Base-by-base conservation (phyloP, 257 asterid genomes). In the Solanum corneliomulleri region DNA sequence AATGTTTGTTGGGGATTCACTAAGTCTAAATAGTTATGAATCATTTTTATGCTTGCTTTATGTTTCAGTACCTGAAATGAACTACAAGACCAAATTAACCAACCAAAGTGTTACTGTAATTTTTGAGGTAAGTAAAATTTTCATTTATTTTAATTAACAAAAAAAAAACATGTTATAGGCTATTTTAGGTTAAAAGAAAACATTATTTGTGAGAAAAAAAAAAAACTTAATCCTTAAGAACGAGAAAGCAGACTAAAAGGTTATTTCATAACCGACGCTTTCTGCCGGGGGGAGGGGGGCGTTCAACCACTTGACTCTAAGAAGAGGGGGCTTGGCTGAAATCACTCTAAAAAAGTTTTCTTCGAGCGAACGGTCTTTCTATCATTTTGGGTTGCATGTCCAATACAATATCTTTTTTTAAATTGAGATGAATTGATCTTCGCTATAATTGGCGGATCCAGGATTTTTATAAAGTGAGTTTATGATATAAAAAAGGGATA, bases 1-100 rank as follows among this genome's bases (percentile, higher is more conserved):
- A 18, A 88, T 88, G 91, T 90, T 90, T n/a, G 71, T 83, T n/a
- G 91, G 91, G 9, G 91, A 90, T 88, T 90, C 91, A 20, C 29
- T 90, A n/a, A 82, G 88, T 29, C 25, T 88, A 60, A 86, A 89
- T 72, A 84, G 72, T 42, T 89, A 86, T 77, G 87, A 85, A 60
- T 89, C 91, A 20, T 33, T 89, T 6, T 47, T 85, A 70, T 89
- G 91, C 82, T 81, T 89, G 84, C 76, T 89, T 77, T 83, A 89
- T 42, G 85, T 37, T 52, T 86, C 89, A 42, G 87, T 82, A 69
- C 89, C 89, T 64, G 52, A 23, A 29, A 47, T 80, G 60, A 80
- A 47, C 25, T 29, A 80, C 8, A 47, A 80, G 29, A 80, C 68
- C 44, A 80, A 47, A 29, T 80, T 47, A 80, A 80, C 85, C 29